Conservation (phyloP, 805 yeast genomes). For the Lipomyces starkeyi region DNA sequence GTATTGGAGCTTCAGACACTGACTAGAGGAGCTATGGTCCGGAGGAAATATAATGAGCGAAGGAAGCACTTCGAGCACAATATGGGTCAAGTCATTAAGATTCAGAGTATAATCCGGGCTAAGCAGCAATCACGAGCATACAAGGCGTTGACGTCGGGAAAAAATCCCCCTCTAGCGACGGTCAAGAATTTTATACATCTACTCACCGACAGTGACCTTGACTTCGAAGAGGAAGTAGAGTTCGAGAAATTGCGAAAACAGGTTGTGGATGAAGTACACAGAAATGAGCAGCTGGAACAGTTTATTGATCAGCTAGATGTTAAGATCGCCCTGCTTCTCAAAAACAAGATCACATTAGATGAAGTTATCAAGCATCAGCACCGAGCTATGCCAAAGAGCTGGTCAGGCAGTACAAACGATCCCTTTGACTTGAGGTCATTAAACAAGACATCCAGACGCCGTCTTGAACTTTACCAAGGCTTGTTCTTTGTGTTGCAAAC, state of each 20-base stretch:
- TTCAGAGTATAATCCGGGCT: slow-evolving; percentile 78
- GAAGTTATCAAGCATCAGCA: slow-evolving; percentile 60
- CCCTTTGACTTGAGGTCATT: slow-evolving; percentile 49
- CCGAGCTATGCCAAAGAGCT: slow-evolving; percentile 40
- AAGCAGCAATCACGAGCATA: slow-evolving; percentile 74
- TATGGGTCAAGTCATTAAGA: slow-evolving; percentile 63
- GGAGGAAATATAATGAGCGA: slow-evolving; percentile 41
- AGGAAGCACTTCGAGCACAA: slow-evolving; percentile 60
- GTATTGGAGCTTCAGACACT: slow-evolving; percentile 46
- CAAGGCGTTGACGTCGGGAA: slow-evolving; percentile 67
- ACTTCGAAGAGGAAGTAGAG: slow-evolving; percentile 74
- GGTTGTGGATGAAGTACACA: slow-evolving; percentile 70
- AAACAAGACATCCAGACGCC: slow-evolving; percentile 49
- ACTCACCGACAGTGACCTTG: slow-evolving; percentile 72
- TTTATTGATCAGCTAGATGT: slow-evolving; percentile 77
- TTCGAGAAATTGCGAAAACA: slow-evolving; percentile 70
- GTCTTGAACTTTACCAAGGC: slow-evolving; percentile 74
- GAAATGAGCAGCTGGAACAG: slow-evolving; percentile 73
- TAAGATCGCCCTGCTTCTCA: slow-evolving; percentile 76
- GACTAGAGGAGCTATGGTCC: slow-evolving; percentile 45
- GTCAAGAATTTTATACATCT: slow-evolving; percentile 78
- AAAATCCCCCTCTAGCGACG: slow-evolving; percentile 78
- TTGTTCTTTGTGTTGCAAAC: slow-evolving; percentile 84
- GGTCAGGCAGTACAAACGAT: slow-evolving; percentile 41
- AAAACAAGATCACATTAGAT: slow-evolving; percentile 78